Conservation (phyloP, 441 rosid genomes). For the Cnidoscolus chayamansa region DNA sequence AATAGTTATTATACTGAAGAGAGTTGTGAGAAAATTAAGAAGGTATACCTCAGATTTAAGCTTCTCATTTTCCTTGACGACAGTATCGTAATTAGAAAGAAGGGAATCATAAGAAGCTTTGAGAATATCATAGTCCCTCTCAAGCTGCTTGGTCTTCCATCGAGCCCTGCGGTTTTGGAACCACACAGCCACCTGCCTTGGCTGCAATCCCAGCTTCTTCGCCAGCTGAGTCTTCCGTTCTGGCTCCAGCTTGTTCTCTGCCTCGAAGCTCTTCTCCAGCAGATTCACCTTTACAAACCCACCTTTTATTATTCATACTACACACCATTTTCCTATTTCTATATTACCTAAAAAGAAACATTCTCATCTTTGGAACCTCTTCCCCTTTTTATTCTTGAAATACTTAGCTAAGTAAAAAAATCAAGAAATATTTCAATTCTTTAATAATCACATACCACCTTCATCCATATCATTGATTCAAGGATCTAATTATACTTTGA, state of each 20-base stretch:
- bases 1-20: neutral
- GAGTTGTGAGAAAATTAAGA: neutral
- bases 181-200: conserved; percentile 34
- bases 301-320: neutral
- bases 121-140: conserved; percentile 29
- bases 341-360: neutral
- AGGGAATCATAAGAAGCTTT: conserved; percentile 52
- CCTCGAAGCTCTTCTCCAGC: conserved; percentile 30
- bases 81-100: conserved; percentile 51
- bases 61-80: conserved; percentile 52
- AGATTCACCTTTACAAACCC: conserved; percentile 7
- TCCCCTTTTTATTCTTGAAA: neutral
- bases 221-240: conserved; percentile 28
- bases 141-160: conserved; percentile 31
- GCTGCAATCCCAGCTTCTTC: conserved; percentile 28
- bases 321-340: neutral
- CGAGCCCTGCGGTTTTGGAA: conserved; percentile 31
- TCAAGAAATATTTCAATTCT: neutral
- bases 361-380: neutral
- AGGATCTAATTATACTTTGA: neutral
- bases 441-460: too few species aligned
- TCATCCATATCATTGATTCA: too few species aligned
- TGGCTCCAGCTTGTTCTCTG: conserved; percentile 28
- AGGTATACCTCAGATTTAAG: conserved; percentile 65
- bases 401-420: neutral